Conservation (phyloP, 306 rosid genomes). For the Inga oerstediana region DNA sequence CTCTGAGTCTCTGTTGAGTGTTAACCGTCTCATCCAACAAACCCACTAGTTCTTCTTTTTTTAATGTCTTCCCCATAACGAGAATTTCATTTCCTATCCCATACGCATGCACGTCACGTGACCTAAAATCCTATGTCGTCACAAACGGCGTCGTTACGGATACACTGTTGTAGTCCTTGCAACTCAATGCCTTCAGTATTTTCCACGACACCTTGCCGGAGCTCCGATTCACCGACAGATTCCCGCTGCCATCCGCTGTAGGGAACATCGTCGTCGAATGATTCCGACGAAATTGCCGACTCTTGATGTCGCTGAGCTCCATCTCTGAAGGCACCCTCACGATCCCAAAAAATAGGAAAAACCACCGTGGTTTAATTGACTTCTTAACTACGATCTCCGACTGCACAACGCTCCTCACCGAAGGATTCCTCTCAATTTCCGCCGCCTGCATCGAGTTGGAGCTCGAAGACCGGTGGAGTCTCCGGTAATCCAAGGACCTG, state of each 20-base stretch:
- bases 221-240: slow-evolving; percentile 41
- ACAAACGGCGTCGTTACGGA: slow-evolving; percentile 69
- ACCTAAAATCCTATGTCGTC: slow-evolving; percentile 26
- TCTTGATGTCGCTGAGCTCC: slow-evolving; percentile 81
- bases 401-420: slow-evolving; percentile 35
- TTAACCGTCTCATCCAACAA: not conserved
- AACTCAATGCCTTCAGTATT: slow-evolving; percentile 77
- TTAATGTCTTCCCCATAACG: not conserved
- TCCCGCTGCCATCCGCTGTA: slow-evolving; percentile 24
- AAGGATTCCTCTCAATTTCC: slow-evolving; percentile 50
- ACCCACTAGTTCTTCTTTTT: not conserved
- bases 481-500: slow-evolving; percentile 61
- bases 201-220: slow-evolving; percentile 77
- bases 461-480: slow-evolving; percentile 40
- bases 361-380: slow-evolving; percentile 55
- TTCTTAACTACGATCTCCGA: slow-evolving; percentile 39
- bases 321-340: slow-evolving; percentile 75
- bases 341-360: slow-evolving; percentile 62
- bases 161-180: slow-evolving; percentile 74
- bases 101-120: slow-evolving; percentile 38
- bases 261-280: slow-evolving; percentile 43
- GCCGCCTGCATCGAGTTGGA: slow-evolving; percentile 26
- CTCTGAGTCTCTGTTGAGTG: not conserved
- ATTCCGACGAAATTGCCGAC: slow-evolving; percentile 68
- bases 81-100: not conserved